A percentile compares a stretch with the other conserved stretches of the same genome.
These are phyloP conservation scores for Myotisia sp. DNA, from an alignment of 2,329 filamentous ascomycete species.

Conservation along the genomic window DNA sequence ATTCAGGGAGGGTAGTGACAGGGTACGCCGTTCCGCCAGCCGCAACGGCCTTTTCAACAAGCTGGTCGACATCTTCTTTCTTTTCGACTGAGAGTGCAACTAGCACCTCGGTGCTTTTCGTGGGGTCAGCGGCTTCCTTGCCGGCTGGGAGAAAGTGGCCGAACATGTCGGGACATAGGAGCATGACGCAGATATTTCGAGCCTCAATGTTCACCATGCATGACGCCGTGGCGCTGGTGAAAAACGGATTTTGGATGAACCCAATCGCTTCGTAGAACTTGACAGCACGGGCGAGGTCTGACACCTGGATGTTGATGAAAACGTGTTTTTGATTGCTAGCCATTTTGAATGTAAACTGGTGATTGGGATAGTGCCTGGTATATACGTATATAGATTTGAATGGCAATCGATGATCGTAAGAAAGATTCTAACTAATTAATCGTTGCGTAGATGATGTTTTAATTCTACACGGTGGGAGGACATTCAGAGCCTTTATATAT, in stretches of 20 bases:
- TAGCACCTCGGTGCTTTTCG: slow-evolving; percentile 7
- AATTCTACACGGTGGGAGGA: too few relatives aligned
- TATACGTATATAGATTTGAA: too few relatives aligned
- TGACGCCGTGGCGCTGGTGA: slow-evolving; percentile 5
- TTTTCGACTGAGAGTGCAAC: slow-evolving; percentile 5
- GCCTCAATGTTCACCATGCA: slow-evolving; percentile 10
- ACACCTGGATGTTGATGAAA: slow-evolving; percentile 12
- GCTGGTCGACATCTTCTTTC: slow-evolving; percentile 7
- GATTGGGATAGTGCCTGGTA: too few relatives aligned
- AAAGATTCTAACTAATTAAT: too few relatives aligned
- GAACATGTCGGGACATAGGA: slow-evolving; percentile 7
- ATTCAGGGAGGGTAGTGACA: too few relatives aligned
- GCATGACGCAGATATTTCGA: slow-evolving; percentile 11
- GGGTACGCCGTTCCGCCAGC: too few relatives aligned
- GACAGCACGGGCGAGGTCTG: slow-evolving; percentile 9
- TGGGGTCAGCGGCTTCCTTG: not conserved
- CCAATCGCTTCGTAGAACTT: slow-evolving; percentile 12
- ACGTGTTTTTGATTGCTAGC: too few relatives aligned
- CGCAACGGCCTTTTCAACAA: slow-evolving; percentile 2
- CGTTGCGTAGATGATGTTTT: too few relatives aligned
- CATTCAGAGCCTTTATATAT: too few relatives aligned
- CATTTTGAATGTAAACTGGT: too few relatives aligned
- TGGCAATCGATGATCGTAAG: too few relatives aligned
- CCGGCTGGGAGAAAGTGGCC: slow-evolving; percentile 7
- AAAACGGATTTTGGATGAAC: slow-evolving; percentile 12